Evolutionary conservation across 2,329 filamentous ascomycete genomes (phyloP).

Genomic region (Beauveria bassiana): DNA sequence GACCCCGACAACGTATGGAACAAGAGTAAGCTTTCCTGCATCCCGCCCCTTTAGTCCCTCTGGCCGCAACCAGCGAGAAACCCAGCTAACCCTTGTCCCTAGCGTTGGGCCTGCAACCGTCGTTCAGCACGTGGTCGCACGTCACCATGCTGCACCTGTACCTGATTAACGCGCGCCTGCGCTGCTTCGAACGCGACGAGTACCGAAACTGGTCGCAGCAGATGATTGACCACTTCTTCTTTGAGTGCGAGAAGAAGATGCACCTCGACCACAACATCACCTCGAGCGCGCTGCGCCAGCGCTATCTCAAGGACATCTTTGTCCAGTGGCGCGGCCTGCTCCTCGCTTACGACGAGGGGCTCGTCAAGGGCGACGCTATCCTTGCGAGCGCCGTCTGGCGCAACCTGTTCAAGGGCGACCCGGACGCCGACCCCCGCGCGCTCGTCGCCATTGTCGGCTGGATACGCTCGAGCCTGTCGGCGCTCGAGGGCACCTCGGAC

Average conservation of each 20-base stretch:
- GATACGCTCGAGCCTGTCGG: slow-evolving; percentile 42
- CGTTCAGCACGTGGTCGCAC: slow-evolving; percentile 93
- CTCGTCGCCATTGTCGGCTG: slow-evolving; percentile 49
- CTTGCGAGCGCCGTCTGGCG: slow-evolving; percentile 83
- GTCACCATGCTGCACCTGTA: slow-evolving; percentile 97
- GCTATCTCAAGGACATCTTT: slow-evolving; percentile 80
- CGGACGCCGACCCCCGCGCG: slow-evolving; percentile 41
- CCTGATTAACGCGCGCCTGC: slow-evolving; percentile 74
- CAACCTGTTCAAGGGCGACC: slow-evolving; percentile 74
- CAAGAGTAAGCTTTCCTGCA: slow-evolving; percentile 44
- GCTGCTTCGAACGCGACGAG: slow-evolving; percentile 63
- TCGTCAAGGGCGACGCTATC: slow-evolving; percentile 68
- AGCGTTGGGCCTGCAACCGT: slow-evolving; percentile 75
- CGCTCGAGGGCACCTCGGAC: slow-evolving; percentile 44
- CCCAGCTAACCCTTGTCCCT: neutral
- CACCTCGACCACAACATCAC: slow-evolving; percentile 67
- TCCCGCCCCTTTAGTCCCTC: neutral
- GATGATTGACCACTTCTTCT: slow-evolving; percentile 92
- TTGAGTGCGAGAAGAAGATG: slow-evolving; percentile 78
- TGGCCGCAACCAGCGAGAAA: neutral
- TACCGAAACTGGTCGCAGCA: slow-evolving; percentile 79
- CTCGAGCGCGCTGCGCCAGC: slow-evolving; percentile 51
- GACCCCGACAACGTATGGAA: slow-evolving; percentile 54
- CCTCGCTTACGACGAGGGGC: slow-evolving; percentile 75
- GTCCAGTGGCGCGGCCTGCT: slow-evolving; percentile 86